phyloP scores from a whole-genome alignment of 2,329 filamentous ascomycete species.

The Cytospora piceae region DNA sequence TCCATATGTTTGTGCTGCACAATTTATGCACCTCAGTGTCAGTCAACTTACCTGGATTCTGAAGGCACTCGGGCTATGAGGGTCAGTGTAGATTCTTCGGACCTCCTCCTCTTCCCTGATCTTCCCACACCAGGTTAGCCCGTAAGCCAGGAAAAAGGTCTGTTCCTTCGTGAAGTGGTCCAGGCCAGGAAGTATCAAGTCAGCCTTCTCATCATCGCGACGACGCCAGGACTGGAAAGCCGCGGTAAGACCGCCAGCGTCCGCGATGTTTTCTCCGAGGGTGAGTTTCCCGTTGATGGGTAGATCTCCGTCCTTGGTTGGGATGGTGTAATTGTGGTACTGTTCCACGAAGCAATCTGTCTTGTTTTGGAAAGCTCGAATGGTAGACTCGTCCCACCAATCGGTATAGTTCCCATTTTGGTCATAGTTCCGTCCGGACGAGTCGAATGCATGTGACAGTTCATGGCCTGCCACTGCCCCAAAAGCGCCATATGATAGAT shows the following conservation, averaged over 20 bases:
- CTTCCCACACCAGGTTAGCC: constrained; percentile 70
- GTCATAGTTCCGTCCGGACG: constrained; percentile 66
- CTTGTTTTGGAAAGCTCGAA: constrained; percentile 60
- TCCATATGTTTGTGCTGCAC: neutral
- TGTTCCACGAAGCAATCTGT: constrained; percentile 71
- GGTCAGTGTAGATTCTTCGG: constrained; percentile 62
- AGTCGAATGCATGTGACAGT: constrained; percentile 72
- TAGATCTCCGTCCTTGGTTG: constrained; percentile 58
- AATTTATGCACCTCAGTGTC: neutral
- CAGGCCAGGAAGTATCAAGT: constrained; percentile 62
- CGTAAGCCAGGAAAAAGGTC: constrained; percentile 70
- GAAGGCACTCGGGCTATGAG: constrained; percentile 66
- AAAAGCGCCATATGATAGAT: constrained; percentile 71
- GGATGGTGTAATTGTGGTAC: constrained; percentile 64
- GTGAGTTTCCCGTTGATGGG: constrained; percentile 67
- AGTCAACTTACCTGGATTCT: constrained; percentile 54
- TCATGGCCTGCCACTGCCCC: constrained; percentile 71
- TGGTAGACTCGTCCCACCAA: constrained; percentile 68
- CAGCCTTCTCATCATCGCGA: constrained; percentile 54
- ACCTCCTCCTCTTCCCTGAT: constrained; percentile 61
- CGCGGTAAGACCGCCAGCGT: constrained; percentile 67
- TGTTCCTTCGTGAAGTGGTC: constrained; percentile 67
- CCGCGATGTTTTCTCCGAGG: constrained; percentile 72
- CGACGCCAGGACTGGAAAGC: constrained; percentile 69
- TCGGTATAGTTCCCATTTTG: constrained; percentile 65